Evolutionary conservation across 805 yeast genomes (phyloP).

Genomic region (Teunomyces stri): DNA sequence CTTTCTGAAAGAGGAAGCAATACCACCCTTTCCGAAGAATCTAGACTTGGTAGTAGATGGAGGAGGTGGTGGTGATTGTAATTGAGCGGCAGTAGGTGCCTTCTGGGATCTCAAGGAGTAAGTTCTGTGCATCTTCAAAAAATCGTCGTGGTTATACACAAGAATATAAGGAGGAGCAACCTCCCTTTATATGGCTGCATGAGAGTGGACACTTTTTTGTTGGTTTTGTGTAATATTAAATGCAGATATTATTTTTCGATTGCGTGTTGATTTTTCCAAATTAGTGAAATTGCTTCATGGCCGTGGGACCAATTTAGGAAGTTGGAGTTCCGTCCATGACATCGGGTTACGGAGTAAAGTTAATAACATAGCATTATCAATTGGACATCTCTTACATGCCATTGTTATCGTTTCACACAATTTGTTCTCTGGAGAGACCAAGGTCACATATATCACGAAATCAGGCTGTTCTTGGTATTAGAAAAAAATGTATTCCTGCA

Average conservation of each 20-base stretch:
- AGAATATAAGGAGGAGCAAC: background rate
- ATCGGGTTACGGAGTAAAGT: background rate
- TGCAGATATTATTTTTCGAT: background rate
- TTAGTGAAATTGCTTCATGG: slow-evolving; percentile 9
- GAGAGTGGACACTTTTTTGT: slow-evolving; percentile 1
- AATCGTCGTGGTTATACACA: background rate
- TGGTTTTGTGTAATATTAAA: background rate
- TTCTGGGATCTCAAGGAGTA: slow-evolving; percentile 92
- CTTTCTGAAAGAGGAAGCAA: slow-evolving; percentile 61
- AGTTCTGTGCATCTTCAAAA: slow-evolving; percentile 84
- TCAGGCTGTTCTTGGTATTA: background rate
- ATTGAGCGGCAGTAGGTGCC: slow-evolving; percentile 96
- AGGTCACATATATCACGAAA: background rate
- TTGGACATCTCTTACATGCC: no score
- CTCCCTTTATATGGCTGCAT: slow-evolving; percentile 3
- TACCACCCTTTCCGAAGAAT: slow-evolving; percentile 83
- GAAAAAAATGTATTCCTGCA: background rate
- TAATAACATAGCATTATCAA: background rate
- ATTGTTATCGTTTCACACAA: no score
- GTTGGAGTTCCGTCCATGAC: background rate
- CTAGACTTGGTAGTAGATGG: slow-evolving; percentile 84
- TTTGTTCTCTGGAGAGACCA: no score
- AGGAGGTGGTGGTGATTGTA: slow-evolving; percentile 94
- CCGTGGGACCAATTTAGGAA: slow-evolving; percentile 1
- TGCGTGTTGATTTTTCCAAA: slow-evolving; percentile 6